Conservation (phyloP, 23 red algal genomes). For the Rhodosorus marinus region DNA sequence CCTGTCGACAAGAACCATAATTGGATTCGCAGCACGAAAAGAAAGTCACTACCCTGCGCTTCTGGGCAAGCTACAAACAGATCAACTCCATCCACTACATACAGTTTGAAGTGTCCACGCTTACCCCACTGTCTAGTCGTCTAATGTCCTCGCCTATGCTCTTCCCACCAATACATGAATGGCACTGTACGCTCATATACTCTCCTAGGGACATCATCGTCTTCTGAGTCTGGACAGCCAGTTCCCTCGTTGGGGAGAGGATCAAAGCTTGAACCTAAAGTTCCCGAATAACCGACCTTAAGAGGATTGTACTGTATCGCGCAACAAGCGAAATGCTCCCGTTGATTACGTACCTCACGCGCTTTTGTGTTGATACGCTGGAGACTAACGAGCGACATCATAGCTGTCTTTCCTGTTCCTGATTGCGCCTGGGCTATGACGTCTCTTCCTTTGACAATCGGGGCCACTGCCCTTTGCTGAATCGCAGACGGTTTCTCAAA, state of each 20-base stretch:
- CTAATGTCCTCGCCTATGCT: background rate
- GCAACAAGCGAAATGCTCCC: too few species aligned
- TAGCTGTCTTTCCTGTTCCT: slow-evolving; percentile 82
- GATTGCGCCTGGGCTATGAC: slow-evolving; percentile 79
- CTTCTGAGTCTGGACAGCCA: slow-evolving; percentile 53
- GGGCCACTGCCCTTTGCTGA: slow-evolving; percentile 43
- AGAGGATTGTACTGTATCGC: background rate
- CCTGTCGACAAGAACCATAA: slow-evolving; percentile 6
- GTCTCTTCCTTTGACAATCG: slow-evolving; percentile 41
- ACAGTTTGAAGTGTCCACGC: too few species aligned
- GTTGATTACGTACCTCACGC: too few species aligned
- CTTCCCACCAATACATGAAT: slow-evolving; percentile 43
- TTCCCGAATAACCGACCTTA: background rate
- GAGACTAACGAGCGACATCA: slow-evolving; percentile 47
- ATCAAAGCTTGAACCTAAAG: slow-evolving; percentile 41
- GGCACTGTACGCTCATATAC: slow-evolving; percentile 15
- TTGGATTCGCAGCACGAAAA: slow-evolving; percentile 13
- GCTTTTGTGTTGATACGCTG: slow-evolving; percentile 8
- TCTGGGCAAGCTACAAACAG: slow-evolving; percentile 13
- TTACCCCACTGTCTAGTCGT: too few species aligned
- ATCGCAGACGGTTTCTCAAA: slow-evolving; percentile 65
- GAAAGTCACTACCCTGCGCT: slow-evolving; percentile 8
- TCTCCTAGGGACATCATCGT: slow-evolving; percentile 30
- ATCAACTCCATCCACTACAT: slow-evolving; percentile 7
- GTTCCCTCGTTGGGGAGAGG: slow-evolving; percentile 65